A percentile compares a stretch with the other conserved stretches of the same genome.
Evolutionary conservation across 2,329 filamentous ascomycete genomes (phyloP).

Genomic region (Aspergillus sp.): DNA sequence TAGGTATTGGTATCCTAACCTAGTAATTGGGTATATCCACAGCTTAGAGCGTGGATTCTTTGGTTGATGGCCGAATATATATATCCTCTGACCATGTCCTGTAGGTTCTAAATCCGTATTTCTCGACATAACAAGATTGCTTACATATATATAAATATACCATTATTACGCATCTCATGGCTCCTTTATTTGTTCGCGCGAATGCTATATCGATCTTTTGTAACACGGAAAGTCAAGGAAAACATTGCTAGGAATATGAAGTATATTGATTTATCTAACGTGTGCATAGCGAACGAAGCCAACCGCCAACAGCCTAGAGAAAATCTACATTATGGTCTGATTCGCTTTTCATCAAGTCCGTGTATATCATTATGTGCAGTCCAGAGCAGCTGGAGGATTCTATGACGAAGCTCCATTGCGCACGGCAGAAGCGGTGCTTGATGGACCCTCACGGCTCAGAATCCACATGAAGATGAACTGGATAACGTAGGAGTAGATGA

Average conservation of each 20-base stretch:
- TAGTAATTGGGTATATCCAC: neutral
- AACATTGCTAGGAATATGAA: neutral
- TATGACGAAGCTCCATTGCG: conserved; percentile 17
- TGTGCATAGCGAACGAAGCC: conserved; percentile 4
- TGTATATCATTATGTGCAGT: conserved; percentile 23
- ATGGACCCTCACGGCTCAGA: conserved; percentile 56
- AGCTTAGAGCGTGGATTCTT: too few relatives aligned
- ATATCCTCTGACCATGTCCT: neutral
- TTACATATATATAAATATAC: too few relatives aligned
- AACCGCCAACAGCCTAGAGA: neutral
- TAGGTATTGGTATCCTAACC: neutral
- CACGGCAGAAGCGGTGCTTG: conserved; percentile 22
- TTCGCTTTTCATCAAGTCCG: conserved; percentile 19
- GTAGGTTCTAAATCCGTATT: too few relatives aligned
- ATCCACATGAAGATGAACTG: conserved; percentile 96
- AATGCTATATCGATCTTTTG: neutral
- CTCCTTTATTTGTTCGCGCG: neutral
- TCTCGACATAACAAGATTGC: too few relatives aligned
- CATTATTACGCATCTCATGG: neutral
- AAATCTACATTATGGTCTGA: conserved; percentile 8
- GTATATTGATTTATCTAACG: conserved; percentile 13
- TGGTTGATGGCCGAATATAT: neutral
- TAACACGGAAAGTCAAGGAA: neutral
- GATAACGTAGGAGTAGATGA: conserved; percentile 90
- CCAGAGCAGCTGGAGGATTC: neutral